A percentile compares a stretch with the other conserved stretches of the same genome.
Conservation (phyloP, 1,284 basidiomycete species). For the Anthracocystis panici-leucophaei region DNA sequence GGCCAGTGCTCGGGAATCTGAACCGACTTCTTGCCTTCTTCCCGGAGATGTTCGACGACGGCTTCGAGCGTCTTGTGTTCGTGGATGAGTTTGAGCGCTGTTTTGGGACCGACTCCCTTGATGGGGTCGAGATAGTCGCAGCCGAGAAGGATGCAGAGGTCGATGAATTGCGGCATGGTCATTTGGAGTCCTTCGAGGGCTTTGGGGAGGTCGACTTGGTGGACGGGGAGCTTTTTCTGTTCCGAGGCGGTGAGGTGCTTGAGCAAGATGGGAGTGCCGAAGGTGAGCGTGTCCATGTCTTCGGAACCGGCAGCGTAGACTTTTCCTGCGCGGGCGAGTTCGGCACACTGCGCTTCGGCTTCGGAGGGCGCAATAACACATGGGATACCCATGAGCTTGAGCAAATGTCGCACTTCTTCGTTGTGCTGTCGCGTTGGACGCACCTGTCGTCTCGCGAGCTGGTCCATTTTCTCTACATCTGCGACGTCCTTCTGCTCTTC, state of each 20-base stretch:
- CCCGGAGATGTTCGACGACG: constrained; percentile 82
- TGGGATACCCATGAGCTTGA: constrained; percentile 96
- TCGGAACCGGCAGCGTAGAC: constrained; percentile 97
- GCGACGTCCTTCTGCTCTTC: constrained; percentile 93
- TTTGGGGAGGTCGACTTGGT: constrained; percentile 85
- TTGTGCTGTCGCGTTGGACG: constrained; percentile 96
- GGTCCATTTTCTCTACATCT: constrained; percentile 87
- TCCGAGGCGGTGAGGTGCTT: constrained; percentile 99
- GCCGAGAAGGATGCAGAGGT: constrained; percentile 94
- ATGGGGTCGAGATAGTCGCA: constrained; percentile 99
- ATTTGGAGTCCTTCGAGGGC: constrained; percentile 90
- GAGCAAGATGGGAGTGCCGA: constrained; percentile 88
- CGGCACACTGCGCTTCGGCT: constrained; percentile 98
- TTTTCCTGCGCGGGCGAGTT: constrained; percentile 93
- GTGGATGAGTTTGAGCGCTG: constrained; percentile 89
- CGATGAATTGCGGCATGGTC: constrained; percentile 94
- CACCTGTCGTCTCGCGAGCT: constrained; percentile 89
- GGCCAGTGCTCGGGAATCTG: constrained; percentile 91
- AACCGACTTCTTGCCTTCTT: constrained; percentile 70
- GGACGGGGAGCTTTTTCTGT: constrained; percentile 97
- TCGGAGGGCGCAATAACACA: constrained; percentile 88
- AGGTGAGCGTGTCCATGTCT: constrained; percentile 99
- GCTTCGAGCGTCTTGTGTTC: constrained; percentile 85
- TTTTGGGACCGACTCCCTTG: constrained; percentile 93
- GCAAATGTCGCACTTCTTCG: constrained; percentile 88